Conservation (phyloP, 768 basidiomycete species). For the Leccinum incarnatum region DNA sequence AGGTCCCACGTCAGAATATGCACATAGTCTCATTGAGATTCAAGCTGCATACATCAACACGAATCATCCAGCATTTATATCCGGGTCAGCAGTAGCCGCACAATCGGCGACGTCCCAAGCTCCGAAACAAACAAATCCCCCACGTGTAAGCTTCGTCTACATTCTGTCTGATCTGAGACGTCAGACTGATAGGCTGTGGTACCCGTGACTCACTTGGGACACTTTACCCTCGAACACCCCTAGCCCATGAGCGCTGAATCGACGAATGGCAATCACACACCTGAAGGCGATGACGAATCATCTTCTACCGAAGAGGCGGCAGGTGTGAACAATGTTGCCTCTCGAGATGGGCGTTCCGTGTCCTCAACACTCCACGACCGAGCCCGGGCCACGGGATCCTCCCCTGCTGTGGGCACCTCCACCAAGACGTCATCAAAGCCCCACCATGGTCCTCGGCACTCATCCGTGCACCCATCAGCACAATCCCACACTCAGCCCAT, state of each 20-base stretch:
- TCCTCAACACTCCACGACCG: constrained; percentile 80
- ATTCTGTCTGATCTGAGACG: constrained; percentile 5
- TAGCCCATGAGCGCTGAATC: constrained; percentile 68
- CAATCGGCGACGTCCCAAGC: constrained; percentile 43
- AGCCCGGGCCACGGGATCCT: constrained; percentile 45
- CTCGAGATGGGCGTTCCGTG: constrained; percentile 64
- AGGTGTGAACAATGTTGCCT: constrained; percentile 51
- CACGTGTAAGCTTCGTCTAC: constrained; percentile 47
- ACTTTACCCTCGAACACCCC: neutral
- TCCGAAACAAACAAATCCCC: constrained; percentile 43
- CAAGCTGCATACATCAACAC: constrained; percentile 99
- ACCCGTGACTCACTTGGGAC: constrained; percentile 13
- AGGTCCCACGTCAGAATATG: constrained; percentile 96
- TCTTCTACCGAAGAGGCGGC: constrained; percentile 51
- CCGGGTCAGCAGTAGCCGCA: constrained; percentile 66
- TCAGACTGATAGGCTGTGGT: constrained; percentile 13
- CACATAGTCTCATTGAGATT: constrained; percentile 92
- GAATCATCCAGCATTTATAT: constrained; percentile 93
- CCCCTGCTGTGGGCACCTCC: constrained; percentile 25
- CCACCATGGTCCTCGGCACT: constrained; percentile 35
- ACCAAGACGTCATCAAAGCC: constrained; percentile 28
- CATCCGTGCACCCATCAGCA: constrained; percentile 23
- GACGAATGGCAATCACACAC: constrained; percentile 47
- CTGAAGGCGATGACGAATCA: constrained; percentile 65
- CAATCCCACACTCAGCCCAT: constrained; percentile 36